phyloP scores from a whole-genome alignment of 768 basidiomycete species.

The Rhodotorula taiwanensis region DNA sequence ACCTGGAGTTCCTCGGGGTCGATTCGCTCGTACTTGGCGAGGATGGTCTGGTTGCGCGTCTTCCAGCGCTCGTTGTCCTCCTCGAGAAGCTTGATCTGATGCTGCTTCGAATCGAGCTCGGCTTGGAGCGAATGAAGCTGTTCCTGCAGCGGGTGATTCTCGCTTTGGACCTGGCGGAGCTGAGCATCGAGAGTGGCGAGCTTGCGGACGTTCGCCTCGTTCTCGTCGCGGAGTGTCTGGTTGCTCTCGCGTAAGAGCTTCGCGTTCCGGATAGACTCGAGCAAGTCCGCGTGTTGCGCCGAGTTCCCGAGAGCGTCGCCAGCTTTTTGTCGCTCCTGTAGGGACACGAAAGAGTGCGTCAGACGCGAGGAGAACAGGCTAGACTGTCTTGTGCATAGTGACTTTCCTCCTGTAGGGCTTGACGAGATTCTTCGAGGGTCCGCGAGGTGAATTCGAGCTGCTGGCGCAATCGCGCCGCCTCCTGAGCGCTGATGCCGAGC shows the following conservation, averaged over 20 bases:
- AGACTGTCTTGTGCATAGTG: not conserved
- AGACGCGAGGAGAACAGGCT: not conserved
- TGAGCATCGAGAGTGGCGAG: constrained; percentile 50
- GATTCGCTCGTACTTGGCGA: constrained; percentile 84
- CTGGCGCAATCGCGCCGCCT: constrained; percentile 63
- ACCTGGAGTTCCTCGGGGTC: constrained; percentile 77
- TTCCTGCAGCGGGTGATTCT: constrained; percentile 70
- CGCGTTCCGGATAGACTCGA: constrained; percentile 78
- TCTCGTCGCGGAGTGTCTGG: constrained; percentile 70
- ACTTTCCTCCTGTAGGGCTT: constrained; percentile 62
- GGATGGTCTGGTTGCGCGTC: constrained; percentile 68
- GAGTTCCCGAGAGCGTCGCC: constrained; percentile 64
- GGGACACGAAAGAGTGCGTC: not conserved
- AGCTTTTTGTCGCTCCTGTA: constrained; percentile 72
- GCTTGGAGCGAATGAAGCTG: constrained; percentile 61
- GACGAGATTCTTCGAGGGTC: constrained; percentile 62
- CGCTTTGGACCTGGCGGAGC: constrained; percentile 54
- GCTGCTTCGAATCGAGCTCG: constrained; percentile 64
- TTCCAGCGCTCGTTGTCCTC: constrained; percentile 76
- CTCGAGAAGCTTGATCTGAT: constrained; percentile 63
- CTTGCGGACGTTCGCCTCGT: constrained; percentile 62
- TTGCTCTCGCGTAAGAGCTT: constrained; percentile 84
- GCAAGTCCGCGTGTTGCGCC: constrained; percentile 71
- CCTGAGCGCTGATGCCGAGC: constrained; percentile 69
- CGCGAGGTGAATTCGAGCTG: constrained; percentile 69